Percentiles rank a stretch among this genome's conserved stretches.
Evolutionary conservation across 148 eudicot species (phyloP).

Genomic region (Agrostemma githago): DNA sequence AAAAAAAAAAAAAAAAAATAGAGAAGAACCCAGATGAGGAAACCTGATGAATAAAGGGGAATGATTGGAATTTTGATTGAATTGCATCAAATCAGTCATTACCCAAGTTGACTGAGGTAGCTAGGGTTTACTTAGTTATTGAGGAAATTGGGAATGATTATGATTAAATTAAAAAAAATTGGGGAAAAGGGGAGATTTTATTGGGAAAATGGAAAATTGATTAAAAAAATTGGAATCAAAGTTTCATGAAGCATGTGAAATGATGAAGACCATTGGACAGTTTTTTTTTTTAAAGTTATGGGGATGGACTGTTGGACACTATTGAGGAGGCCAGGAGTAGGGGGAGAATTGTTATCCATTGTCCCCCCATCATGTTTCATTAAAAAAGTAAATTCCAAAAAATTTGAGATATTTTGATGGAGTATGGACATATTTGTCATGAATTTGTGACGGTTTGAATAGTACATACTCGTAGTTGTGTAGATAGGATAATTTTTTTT

Average conservation of each 20-base stretch:
- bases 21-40: neutral
- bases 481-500: too few relatives aligned
- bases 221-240: neutral
- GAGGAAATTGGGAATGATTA: neutral
- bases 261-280: neutral
- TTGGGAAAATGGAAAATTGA: neutral
- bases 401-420: neutral
- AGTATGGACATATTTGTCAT: too few relatives aligned
- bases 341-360: neutral
- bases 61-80: slow-evolving; percentile 3
- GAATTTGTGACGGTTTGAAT: too few relatives aligned
- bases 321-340: too few relatives aligned
- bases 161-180: too few relatives aligned
- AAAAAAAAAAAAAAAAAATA: neutral
- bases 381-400: neutral
- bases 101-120: neutral
- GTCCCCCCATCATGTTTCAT: neutral
- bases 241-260: slow-evolving; percentile 2
- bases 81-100: slow-evolving; percentile 13
- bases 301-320: neutral
- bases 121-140: neutral
- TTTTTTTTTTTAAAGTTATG: neutral
- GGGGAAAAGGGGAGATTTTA: neutral
- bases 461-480: too few relatives aligned
- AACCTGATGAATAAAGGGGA: slow-evolving; percentile 9